Evolutionary conservation across 176 grass and related monocot species (phyloP).

Genomic region (Cenchrus americanus): DNA sequence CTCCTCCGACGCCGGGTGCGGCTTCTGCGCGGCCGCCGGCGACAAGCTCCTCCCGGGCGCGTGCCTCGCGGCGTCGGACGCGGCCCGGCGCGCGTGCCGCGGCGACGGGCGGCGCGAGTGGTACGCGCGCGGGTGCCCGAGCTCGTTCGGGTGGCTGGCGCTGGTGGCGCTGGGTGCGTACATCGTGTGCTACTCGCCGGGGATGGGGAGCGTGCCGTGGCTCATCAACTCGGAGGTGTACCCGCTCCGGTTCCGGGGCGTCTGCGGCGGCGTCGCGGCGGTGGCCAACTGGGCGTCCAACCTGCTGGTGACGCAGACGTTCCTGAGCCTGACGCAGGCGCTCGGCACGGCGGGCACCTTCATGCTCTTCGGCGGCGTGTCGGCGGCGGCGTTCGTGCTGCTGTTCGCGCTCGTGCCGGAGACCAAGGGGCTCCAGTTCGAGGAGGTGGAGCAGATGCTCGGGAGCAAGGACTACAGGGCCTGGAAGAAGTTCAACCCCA

Average conservation of each 20-base stretch:
- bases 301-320: constrained; percentile 64
- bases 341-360: constrained; percentile 64
- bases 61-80: constrained; percentile 55
- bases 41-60: constrained; percentile 77
- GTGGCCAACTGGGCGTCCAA: constrained; percentile 74
- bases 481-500: constrained; percentile 48
- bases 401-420: constrained; percentile 65
- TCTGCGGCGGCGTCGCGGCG: constrained; percentile 80
- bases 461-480: constrained; percentile 53
- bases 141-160: constrained; percentile 81
- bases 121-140: constrained; percentile 89
- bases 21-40: constrained; percentile 63
- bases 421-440: constrained; percentile 63
- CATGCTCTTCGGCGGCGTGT: constrained; percentile 56
- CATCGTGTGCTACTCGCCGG: constrained; percentile 84
- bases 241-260: constrained; percentile 79
- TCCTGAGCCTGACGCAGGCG: constrained; percentile 62
- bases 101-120: constrained; percentile 42
- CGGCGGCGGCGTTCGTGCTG: constrained; percentile 38
- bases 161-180: constrained; percentile 66
- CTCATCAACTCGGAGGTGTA: constrained; percentile 96
- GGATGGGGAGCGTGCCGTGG: constrained; percentile 89
- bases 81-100: constrained; percentile 49
- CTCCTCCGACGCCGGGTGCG: constrained; percentile 37
- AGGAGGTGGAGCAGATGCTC: constrained; percentile 71